Evolutionary conservation across 352 stramenopile species (phyloP).

Genomic region (Phytophthora fragariae): DNA sequence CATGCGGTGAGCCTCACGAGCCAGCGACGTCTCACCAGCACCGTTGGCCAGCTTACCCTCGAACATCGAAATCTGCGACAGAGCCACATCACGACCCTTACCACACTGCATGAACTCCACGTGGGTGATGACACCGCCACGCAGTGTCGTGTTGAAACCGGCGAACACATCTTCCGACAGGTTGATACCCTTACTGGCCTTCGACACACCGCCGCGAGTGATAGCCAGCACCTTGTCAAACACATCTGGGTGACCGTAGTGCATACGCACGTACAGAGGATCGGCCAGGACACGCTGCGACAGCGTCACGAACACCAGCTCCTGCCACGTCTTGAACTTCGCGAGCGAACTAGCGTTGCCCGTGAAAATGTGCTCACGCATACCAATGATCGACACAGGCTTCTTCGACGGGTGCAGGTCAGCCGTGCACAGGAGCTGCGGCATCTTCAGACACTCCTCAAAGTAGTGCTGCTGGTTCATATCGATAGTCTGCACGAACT

Average conservation of each 20-base stretch:
- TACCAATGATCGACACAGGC: constrained; percentile 84
- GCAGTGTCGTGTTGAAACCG: constrained; percentile 82
- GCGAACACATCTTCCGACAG: constrained; percentile 89
- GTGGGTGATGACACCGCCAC: constrained; percentile 80
- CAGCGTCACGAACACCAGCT: constrained; percentile 86
- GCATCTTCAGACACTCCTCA: constrained; percentile 89
- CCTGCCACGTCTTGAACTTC: constrained; percentile 90
- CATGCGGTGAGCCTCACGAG: constrained; percentile 86
- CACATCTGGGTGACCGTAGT: constrained; percentile 87
- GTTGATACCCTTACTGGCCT: constrained; percentile 87
- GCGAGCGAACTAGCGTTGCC: constrained; percentile 83
- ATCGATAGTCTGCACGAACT: constrained; percentile 91
- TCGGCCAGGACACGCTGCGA: constrained; percentile 83
- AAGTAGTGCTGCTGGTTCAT: constrained; percentile 92
- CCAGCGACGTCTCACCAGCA: constrained; percentile 78
- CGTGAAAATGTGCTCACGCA: constrained; percentile 91
- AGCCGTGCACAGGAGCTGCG: constrained; percentile 75
- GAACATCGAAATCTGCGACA: constrained; percentile 90
- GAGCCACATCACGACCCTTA: constrained; percentile 84
- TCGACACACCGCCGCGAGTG: constrained; percentile 79
- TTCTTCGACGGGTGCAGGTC: constrained; percentile 74
- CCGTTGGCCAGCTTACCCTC: constrained; percentile 88
- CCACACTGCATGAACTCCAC: constrained; percentile 91
- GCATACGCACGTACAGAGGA: constrained; percentile 80
- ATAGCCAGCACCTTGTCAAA: constrained; percentile 86